These are phyloP conservation scores for Hansenula lynferdii DNA, from an alignment of 1,139 yeast species.

Conservation along the genomic window DNA sequence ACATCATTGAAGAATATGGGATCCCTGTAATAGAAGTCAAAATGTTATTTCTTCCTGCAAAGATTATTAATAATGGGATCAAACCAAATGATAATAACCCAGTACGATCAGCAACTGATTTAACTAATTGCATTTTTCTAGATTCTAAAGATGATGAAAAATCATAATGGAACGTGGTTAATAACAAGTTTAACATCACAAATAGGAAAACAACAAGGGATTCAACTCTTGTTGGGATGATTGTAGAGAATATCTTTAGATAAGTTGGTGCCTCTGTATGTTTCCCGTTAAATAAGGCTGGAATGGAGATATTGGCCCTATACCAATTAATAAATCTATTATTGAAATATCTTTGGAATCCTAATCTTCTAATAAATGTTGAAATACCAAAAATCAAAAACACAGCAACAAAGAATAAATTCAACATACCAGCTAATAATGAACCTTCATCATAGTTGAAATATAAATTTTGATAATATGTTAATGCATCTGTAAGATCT, in stretches of 20 bases:
- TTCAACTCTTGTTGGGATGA: slow-evolving; percentile 65
- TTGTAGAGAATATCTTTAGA: slow-evolving; percentile 8
- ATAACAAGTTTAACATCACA: slow-evolving; percentile 38
- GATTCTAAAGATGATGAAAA: slow-evolving; percentile 31
- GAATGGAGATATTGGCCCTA: slow-evolving; percentile 14
- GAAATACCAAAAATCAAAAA: slow-evolving; percentile 6
- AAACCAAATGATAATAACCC: slow-evolving; percentile 42
- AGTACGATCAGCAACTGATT: slow-evolving; percentile 18
- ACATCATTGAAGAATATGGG: slow-evolving; percentile 55
- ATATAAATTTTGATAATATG: slow-evolving; percentile 1
- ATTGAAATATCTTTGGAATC: slow-evolving; percentile 10
- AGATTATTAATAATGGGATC: slow-evolving; percentile 45
- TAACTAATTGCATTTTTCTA: not conserved
- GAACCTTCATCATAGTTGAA: slow-evolving; percentile 8
- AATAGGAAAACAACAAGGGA: slow-evolving; percentile 43
- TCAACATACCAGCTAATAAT: slow-evolving; percentile 7
- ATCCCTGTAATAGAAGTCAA: slow-evolving; percentile 62
- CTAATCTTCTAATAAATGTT: slow-evolving; percentile 9
- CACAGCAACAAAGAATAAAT: slow-evolving; percentile 8
- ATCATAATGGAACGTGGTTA: slow-evolving; percentile 37
- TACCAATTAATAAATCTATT: slow-evolving; percentile 13
- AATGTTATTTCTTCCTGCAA: slow-evolving; percentile 65
- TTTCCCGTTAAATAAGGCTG: slow-evolving; percentile 13
- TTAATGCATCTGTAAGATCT: not conserved
- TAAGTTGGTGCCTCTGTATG: slow-evolving; percentile 9